Percentiles rank a stretch among this genome's conserved stretches.
These are phyloP conservation scores for Malus sieversii DNA, from an alignment of 306 rosid species.

Conservation along the genomic window DNA sequence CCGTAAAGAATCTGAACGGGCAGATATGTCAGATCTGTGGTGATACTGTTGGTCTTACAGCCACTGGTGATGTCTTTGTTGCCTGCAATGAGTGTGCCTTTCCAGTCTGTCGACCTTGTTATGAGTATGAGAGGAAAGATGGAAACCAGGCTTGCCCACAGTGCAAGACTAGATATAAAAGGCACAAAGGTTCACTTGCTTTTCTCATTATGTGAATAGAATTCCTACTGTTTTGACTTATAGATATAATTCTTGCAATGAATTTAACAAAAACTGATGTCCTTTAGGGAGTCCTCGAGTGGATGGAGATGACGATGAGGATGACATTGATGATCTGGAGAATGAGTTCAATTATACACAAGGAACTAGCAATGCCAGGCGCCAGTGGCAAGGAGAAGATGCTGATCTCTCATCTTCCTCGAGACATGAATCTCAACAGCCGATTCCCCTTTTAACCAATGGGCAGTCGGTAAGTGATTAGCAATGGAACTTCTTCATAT, in stretches of 20 bases:
- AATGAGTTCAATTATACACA: slow-evolving; percentile 65
- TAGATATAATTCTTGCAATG: not conserved
- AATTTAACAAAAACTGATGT: slow-evolving; percentile 11
- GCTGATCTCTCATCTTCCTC: slow-evolving; percentile 76
- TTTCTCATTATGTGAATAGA: not conserved
- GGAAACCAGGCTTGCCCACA: slow-evolving; percentile 93
- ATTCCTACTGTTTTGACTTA: not conserved
- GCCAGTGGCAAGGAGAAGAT: slow-evolving; percentile 80
- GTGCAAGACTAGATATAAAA: slow-evolving; percentile 94
- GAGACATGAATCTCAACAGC: slow-evolving; percentile 80
- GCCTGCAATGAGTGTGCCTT: slow-evolving; percentile 97
- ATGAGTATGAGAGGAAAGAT: slow-evolving; percentile 88
- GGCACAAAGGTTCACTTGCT: slow-evolving; percentile 63
- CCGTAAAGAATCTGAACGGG: slow-evolving; percentile 66
- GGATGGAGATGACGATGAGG: slow-evolving; percentile 95
- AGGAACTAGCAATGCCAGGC: slow-evolving; percentile 48
- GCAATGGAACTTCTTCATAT: not conserved
- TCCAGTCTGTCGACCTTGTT: slow-evolving; percentile 93
- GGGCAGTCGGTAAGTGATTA: slow-evolving; percentile 60
- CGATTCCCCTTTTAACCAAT: slow-evolving; percentile 83
- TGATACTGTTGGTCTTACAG: slow-evolving; percentile 66
- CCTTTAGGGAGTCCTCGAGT: slow-evolving; percentile 88
- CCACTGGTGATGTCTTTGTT: slow-evolving; percentile 79
- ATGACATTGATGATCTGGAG: slow-evolving; percentile 78
- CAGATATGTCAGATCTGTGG: slow-evolving; percentile 93